phyloP scores from a whole-genome alignment of 208 protist species.

The Trichomonas tenax region DNA sequence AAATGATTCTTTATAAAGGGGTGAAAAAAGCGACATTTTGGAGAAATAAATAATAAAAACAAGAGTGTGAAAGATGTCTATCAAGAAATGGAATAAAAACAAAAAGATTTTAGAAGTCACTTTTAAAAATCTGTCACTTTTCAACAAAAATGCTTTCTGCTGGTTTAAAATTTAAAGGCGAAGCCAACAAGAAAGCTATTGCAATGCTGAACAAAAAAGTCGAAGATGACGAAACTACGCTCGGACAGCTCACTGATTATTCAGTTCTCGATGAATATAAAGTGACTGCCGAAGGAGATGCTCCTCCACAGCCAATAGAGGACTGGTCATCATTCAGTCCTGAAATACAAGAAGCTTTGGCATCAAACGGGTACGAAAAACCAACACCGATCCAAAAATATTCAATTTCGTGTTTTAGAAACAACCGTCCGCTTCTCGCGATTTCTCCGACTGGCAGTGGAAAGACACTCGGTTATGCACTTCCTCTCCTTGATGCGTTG shows the following conservation, averaged over 20 bases:
- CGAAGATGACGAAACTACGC: neutral
- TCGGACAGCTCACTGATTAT: slow-evolving; percentile 10
- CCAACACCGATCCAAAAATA: neutral
- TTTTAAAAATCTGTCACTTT: neutral
- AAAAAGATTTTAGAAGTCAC: too few species aligned
- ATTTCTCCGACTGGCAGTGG: slow-evolving; percentile 6
- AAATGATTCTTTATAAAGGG: too few species aligned
- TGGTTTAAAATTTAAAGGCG: neutral
- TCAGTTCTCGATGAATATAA: neutral
- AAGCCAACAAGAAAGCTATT: neutral
- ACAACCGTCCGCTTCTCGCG: neutral
- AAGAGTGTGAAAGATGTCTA: too few species aligned
- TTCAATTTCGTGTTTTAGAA: neutral
- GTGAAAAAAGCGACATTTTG: too few species aligned
- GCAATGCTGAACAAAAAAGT: neutral
- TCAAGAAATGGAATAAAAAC: too few species aligned
- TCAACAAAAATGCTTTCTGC: neutral
- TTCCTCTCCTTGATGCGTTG: neutral
- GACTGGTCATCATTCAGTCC: neutral
- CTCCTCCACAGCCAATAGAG: neutral
- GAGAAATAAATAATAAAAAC: too few species aligned
- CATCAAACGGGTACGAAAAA: neutral
- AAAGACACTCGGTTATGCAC: neutral
- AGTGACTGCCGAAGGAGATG: neutral
- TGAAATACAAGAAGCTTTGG: neutral